A percentile compares a stretch with the other conserved stretches of the same genome.
Conservation (phyloP, 148 eudicot species). For the Vaccinium macrocarpon region DNA sequence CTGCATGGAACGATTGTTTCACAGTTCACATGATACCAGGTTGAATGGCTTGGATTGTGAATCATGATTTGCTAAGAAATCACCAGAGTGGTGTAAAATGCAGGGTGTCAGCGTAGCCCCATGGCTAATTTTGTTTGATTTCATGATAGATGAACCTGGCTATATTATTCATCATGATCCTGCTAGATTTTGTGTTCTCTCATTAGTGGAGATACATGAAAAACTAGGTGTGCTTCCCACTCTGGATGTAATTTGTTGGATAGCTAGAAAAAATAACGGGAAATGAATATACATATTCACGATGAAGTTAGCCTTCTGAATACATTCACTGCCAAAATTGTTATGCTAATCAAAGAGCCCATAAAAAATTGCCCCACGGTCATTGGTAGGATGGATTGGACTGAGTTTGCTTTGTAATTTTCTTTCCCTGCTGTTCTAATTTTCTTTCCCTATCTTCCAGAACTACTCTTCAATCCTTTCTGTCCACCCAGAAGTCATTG, state of each 20-base stretch:
- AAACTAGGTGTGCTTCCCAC: neutral
- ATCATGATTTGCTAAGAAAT: neutral
- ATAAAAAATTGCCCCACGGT: neutral
- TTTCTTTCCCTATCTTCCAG: slow-evolving; percentile 26
- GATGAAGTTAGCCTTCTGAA: neutral
- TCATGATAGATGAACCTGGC: neutral
- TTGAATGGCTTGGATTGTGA: neutral
- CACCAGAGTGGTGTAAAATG: neutral
- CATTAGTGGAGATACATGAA: neutral
- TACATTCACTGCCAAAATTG: neutral
- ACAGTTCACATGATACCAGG: neutral
- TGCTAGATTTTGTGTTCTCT: neutral
- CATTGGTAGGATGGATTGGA: neutral
- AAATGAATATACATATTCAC: neutral
- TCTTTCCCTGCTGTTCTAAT: neutral
- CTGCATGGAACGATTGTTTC: neutral
- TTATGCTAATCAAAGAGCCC: neutral
- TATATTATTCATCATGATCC: neutral
- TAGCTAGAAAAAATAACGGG: neutral
- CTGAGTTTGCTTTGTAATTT: neutral
- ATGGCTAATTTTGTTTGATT: neutral
- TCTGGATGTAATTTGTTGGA: neutral
- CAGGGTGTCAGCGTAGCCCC: neutral
- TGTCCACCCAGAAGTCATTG: slow-evolving; percentile 44
- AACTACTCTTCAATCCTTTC: slow-evolving; percentile 46